phyloP scores from a whole-genome alignment of 2,329 filamentous ascomycete genomes.

The Aspergillus carbonarius region DNA sequence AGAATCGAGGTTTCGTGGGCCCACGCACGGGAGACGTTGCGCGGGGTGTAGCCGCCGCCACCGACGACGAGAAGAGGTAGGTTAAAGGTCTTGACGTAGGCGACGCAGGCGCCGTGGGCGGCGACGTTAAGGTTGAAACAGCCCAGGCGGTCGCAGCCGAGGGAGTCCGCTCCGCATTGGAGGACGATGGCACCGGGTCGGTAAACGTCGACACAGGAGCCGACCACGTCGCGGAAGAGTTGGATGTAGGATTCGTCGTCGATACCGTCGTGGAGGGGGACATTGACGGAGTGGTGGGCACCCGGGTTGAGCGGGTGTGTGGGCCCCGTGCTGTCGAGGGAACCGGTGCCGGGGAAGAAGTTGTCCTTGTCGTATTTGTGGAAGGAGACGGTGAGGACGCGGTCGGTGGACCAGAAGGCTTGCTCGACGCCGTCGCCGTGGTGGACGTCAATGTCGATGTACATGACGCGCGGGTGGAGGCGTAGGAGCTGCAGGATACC shows the following conservation, averaged over 20 bases:
- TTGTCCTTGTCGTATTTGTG: slow-evolving; percentile 87
- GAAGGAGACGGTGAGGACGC: slow-evolving; percentile 90
- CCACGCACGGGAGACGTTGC: slow-evolving; percentile 96
- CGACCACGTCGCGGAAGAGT: slow-evolving; percentile 80
- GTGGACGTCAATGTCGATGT: slow-evolving; percentile 93
- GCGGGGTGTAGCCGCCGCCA: slow-evolving; percentile 92
- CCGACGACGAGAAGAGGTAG: slow-evolving; percentile 88
- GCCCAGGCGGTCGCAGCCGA: slow-evolving; percentile 89
- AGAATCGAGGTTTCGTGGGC: slow-evolving; percentile 93
- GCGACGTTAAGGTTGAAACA: slow-evolving; percentile 96
- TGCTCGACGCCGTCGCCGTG: slow-evolving; percentile 90
- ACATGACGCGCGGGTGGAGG: slow-evolving; percentile 79
- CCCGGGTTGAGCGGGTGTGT: slow-evolving; percentile 80
- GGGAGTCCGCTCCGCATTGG: slow-evolving; percentile 91
- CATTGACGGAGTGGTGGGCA: slow-evolving; percentile 85
- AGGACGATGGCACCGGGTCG: slow-evolving; percentile 88
- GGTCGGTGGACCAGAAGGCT: slow-evolving; percentile 84
- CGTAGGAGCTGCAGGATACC: slow-evolving; percentile 85
- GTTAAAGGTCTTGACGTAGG: slow-evolving; percentile 77
- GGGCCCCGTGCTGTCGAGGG: slow-evolving; percentile 79
- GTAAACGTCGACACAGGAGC: slow-evolving; percentile 76
- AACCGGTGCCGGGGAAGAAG: slow-evolving; percentile 92
- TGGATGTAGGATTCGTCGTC: slow-evolving; percentile 84
- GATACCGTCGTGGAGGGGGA: slow-evolving; percentile 86
- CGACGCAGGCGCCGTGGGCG: slow-evolving; percentile 87